Percentiles rank a stretch among this genome's conserved stretches.
phyloP scores from a whole-genome alignment of 2,329 filamentous ascomycete species.

The Colletotrichum echinochloae region DNA sequence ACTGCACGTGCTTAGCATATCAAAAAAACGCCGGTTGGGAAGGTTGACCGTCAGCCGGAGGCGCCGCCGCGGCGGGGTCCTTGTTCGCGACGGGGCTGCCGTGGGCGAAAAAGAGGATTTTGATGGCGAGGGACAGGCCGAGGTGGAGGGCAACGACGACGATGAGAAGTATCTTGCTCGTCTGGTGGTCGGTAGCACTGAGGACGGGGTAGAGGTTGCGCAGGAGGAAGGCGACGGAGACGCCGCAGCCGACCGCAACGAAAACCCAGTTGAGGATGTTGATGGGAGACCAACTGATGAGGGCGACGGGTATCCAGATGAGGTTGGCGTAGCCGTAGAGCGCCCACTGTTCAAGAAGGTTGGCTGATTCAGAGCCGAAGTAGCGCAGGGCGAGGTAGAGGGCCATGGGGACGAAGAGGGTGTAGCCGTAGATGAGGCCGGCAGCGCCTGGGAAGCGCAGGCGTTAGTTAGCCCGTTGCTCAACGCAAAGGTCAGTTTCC shows the following conservation, averaged over 20 bases:
- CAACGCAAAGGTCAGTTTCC: background rate
- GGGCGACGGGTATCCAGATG: slow-evolving; percentile 94
- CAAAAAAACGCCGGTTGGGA: slow-evolving; percentile 29
- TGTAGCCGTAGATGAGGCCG: slow-evolving; percentile 96
- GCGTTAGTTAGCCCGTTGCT: slow-evolving; percentile 11
- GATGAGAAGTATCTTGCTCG: slow-evolving; percentile 87
- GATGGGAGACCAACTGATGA: slow-evolving; percentile 90
- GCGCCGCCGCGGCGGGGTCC: slow-evolving; percentile 25
- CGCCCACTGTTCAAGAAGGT: slow-evolving; percentile 94
- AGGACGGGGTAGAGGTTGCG: slow-evolving; percentile 92
- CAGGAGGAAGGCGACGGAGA: slow-evolving; percentile 86
- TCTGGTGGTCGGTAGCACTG: slow-evolving; percentile 91
- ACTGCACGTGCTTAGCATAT: background rate
- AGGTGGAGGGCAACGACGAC: slow-evolving; percentile 88
- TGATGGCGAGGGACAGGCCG: slow-evolving; percentile 92
- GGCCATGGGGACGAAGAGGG: slow-evolving; percentile 83
- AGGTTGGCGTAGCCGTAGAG: slow-evolving; percentile 97
- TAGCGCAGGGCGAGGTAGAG: slow-evolving; percentile 92
- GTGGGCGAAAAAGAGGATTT: slow-evolving; percentile 94
- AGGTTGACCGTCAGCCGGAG: slow-evolving; percentile 35
- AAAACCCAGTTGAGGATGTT: slow-evolving; percentile 93
- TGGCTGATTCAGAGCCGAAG: slow-evolving; percentile 94
- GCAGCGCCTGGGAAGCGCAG: slow-evolving; percentile 73
- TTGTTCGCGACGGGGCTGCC: slow-evolving; percentile 64
- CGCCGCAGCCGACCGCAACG: slow-evolving; percentile 85